Base-by-base conservation (phyloP, 768 basidiomycete species). In the Russula vinacea region DNA sequence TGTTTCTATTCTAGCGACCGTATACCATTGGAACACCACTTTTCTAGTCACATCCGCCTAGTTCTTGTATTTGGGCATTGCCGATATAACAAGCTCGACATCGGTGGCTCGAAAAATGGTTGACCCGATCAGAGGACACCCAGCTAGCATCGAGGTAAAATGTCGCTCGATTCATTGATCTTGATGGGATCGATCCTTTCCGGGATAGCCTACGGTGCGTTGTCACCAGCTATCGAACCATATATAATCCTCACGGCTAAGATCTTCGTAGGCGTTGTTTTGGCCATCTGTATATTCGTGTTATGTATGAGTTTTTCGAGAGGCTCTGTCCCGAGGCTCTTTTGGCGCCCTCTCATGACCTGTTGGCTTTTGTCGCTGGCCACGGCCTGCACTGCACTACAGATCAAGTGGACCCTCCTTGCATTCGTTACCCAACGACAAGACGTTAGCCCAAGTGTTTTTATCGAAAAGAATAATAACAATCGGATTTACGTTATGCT, bases 121-220 rank as follows among this genome's bases (percentile, higher is more conserved):
- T 22, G 35, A 22, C 45, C 51, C 16, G 54, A n/a, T 44, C 59
- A 45, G 32, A 24, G 22, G 33, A 53, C 33, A n/a, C n/a, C 17
- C n/a, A 37, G 32, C 62, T 24, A 40, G 26, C 32, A 54, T 55
- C 47, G 32, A 67, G 29, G 29, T 37, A 54, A 45, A 22, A 39
- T 58, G 14, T 24, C 62, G 10, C 65, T 65, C 32, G 64, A 58
- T 57, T 50, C 53, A 1, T 62, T 50, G 44, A 55, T 53, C 10
- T 62, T 73, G 64, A 64, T 70, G 52, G 73, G 73, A 8, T 67
- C 70, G 1, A 47, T 72, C 19, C 51, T 74, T 22, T 69, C 72
- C 8, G 69, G 64, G 8, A 45, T 72, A 26, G 66, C 69, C 11
- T 74, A 71, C 45, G 73, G 73, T 73, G 24, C 60, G 72, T 62